Conservation (phyloP, 2,329 filamentous ascomycete genomes). For the Xylariomycetidae sp. region DNA sequence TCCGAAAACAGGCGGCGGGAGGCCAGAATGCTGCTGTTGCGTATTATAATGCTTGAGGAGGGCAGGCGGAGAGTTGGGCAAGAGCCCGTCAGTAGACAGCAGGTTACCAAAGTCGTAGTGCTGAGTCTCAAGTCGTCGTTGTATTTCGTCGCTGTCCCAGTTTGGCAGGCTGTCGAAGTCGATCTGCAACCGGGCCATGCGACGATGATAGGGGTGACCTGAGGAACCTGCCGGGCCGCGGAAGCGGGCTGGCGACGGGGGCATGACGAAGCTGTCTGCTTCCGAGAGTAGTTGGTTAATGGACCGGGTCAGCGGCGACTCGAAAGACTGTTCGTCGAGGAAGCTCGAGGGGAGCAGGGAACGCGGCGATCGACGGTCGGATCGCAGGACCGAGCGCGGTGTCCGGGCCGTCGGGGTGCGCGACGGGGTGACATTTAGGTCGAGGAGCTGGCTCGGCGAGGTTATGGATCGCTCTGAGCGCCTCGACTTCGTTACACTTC, state of each 20-base stretch:
- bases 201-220: too few species aligned
- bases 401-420: constrained; percentile 35
- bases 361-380: constrained; percentile 33
- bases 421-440: constrained; percentile 45
- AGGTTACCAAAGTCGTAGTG: constrained; percentile 44
- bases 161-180: too few species aligned
- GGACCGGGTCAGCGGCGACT: constrained; percentile 27
- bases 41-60: too few species aligned
- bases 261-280: constrained; percentile 40
- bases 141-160: too few species aligned
- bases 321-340: constrained; percentile 11
- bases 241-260: too few species aligned
- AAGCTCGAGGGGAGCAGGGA: constrained; percentile 19
- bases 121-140: too few species aligned
- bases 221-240: too few species aligned
- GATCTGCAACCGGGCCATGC: too few species aligned
- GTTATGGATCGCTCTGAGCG: constrained; percentile 39
- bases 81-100: constrained; percentile 41
- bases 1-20: too few species aligned
- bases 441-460: constrained; percentile 40
- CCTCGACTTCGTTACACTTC: constrained; percentile 55
- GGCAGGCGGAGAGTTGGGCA: constrained; percentile 45
- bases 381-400: constrained; percentile 29
- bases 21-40: too few species aligned
- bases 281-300: constrained; percentile 62